A percentile compares a stretch with the other conserved stretches of the same genome.
These are phyloP conservation scores for Orbilia blumenaviensis DNA, from an alignment of 2,329 filamentous ascomycete genomes.

Conservation along the genomic window DNA sequence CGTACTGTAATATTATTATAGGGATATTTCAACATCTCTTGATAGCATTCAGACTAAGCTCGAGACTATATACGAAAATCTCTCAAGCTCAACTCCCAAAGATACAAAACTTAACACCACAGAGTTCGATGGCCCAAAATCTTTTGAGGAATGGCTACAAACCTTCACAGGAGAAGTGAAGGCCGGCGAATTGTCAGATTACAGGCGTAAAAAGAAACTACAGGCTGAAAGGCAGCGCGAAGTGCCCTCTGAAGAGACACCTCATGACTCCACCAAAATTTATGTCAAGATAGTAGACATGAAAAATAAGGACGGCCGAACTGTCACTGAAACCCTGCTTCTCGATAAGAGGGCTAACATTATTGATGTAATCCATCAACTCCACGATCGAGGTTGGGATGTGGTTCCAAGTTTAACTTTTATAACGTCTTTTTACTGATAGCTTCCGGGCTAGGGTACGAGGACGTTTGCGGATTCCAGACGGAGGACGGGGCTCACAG, in stretches of 20 bases:
- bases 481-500: not conserved
- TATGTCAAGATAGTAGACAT: slow-evolving; percentile 2
- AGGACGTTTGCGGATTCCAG: slow-evolving; percentile 14
- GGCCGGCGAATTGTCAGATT: not conserved
- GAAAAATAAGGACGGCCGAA: not conserved
- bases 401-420: not conserved
- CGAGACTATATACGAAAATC: not conserved
- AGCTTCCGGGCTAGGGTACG: slow-evolving; percentile 1
- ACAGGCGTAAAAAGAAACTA: not conserved
- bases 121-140: not conserved
- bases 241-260: not conserved
- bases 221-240: not conserved
- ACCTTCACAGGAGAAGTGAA: not conserved
- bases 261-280: not conserved
- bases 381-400: not conserved
- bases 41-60: slow-evolving; percentile 4
- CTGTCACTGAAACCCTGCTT: not conserved
- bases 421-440: not conserved
- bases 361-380: not conserved
- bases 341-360: not conserved
- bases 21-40: slow-evolving; percentile 9
- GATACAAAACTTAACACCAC: not conserved
- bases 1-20: too few species aligned
- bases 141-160: slow-evolving; percentile 7
- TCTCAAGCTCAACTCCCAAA: not conserved